phyloP scores from a whole-genome alignment of 129 eudicot species.

The Glebionis coronaria region DNA sequence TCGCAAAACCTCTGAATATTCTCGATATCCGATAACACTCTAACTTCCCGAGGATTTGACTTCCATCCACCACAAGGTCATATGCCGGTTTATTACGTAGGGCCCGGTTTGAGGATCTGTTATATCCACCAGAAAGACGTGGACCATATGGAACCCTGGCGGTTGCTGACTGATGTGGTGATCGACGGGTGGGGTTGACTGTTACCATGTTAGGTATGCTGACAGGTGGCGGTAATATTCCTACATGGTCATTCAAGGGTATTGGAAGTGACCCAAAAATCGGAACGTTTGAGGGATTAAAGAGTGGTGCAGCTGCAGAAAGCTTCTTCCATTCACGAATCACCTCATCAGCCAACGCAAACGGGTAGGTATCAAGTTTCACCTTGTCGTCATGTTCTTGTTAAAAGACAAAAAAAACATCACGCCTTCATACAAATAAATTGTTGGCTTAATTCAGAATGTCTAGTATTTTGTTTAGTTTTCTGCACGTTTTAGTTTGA shows the following conservation, averaged over 20 bases:
- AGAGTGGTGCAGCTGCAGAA: slow-evolving; percentile 84
- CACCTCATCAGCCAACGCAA: no score
- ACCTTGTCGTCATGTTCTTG: not conserved
- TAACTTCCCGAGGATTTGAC: slow-evolving; percentile 16
- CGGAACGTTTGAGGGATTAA: slow-evolving; percentile 61
- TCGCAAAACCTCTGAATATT: no score
- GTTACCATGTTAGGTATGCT: slow-evolving; percentile 71
- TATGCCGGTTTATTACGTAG: slow-evolving; percentile 56
- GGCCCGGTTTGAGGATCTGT: slow-evolving; percentile 60
- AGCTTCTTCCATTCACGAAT: slow-evolving; percentile 62
- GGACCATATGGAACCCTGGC: slow-evolving; percentile 97
- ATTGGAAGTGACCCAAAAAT: slow-evolving; percentile 61
- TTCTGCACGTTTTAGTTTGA: no score
- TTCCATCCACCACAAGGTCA: slow-evolving; percentile 55
- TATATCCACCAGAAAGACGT: slow-evolving; percentile 76
- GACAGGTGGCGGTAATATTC: slow-evolving; percentile 82
- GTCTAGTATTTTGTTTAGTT: no score
- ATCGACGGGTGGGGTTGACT: slow-evolving; percentile 66
- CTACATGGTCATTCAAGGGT: slow-evolving; percentile 65
- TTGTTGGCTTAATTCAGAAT: no score
- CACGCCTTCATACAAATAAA: no score
- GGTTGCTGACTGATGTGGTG: slow-evolving; percentile 96
- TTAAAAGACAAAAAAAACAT: no score
- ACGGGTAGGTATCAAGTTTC: no score
- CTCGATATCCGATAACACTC: no score